Evolutionary conservation across 306 rosid species (phyloP).

Genomic region (Fragaria nilgerrensis): DNA sequence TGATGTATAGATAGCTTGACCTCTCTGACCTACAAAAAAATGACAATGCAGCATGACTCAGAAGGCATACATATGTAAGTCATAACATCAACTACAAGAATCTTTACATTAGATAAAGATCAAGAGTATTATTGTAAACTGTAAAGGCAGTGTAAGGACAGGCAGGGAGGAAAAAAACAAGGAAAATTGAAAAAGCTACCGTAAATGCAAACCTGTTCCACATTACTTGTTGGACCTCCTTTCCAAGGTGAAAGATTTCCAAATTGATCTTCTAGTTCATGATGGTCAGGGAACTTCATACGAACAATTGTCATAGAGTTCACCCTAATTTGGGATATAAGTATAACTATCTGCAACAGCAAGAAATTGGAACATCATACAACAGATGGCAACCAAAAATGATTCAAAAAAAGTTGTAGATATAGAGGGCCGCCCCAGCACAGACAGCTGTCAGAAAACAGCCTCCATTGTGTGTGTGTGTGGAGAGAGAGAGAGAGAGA

Average conservation of each 20-base stretch:
- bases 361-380: slow-evolving; percentile 26
- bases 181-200: slow-evolving; percentile 16
- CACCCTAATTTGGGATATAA: slow-evolving; percentile 81
- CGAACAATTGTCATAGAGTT: slow-evolving; percentile 81
- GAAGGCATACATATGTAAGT: slow-evolving; percentile 6
- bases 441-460: not conserved
- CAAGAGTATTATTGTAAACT: not conserved
- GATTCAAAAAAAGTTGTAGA: not conserved
- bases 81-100: not conserved
- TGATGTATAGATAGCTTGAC: slow-evolving; percentile 74
- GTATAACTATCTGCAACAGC: slow-evolving; percentile 59
- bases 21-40: slow-evolving; percentile 66
- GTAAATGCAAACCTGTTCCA: slow-evolving; percentile 67
- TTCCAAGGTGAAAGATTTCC: slow-evolving; percentile 37
- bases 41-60: slow-evolving; percentile 14
- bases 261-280: slow-evolving; percentile 32
- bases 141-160: not conserved
- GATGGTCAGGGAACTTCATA: slow-evolving; percentile 59
- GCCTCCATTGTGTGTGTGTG: not conserved
- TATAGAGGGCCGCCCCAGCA: not conserved
- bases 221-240: slow-evolving; percentile 51
- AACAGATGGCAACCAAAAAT: slow-evolving; percentile 8
- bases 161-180: not conserved
- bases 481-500: no score
- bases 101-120: not conserved